A percentile compares a stretch with the other conserved stretches of the same genome.
phyloP scores from a whole-genome alignment of 2,329 filamentous ascomycete species.

The Pseudocercospora musae region DNA sequence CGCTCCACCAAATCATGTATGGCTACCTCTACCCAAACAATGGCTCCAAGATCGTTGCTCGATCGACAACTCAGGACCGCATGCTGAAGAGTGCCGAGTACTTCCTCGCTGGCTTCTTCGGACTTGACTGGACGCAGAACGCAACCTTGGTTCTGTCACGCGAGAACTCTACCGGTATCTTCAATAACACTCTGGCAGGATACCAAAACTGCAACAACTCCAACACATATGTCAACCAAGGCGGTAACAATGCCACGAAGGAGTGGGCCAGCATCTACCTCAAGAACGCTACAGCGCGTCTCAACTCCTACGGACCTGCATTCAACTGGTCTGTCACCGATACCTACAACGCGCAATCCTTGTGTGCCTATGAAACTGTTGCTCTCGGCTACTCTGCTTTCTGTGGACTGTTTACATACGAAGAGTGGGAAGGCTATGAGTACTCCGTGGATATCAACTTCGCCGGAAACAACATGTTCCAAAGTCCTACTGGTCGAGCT shows the following conservation, averaged over 20 bases:
- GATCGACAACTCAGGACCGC: conserved; percentile 72
- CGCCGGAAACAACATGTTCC: conserved; percentile 57
- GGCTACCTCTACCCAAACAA: conserved; percentile 65
- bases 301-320: conserved; percentile 44
- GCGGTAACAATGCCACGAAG: conserved; percentile 53
- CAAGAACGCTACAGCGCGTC: conserved; percentile 58
- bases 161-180: conserved; percentile 47
- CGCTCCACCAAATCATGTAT: conserved; percentile 71
- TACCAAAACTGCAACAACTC: conserved; percentile 65
- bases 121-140: conserved; percentile 63
- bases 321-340: conserved; percentile 61
- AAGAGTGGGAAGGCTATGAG: conserved; percentile 66
- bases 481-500: conserved; percentile 64
- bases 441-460: conserved; percentile 69
- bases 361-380: conserved; percentile 78
- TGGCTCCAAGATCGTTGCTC: conserved; percentile 67
- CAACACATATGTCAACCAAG: conserved; percentile 45
- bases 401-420: conserved; percentile 70
- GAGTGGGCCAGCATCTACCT: conserved; percentile 66
- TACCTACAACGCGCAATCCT: conserved; percentile 64
- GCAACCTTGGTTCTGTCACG: conserved; percentile 55
- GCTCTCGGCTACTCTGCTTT: conserved; percentile 71
- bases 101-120: conserved; percentile 76
- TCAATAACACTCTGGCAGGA: conserved; percentile 68
- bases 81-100: conserved; percentile 77